phyloP scores from a whole-genome alignment of 2,329 filamentous ascomycete species.

The Aphanocladium album region DNA sequence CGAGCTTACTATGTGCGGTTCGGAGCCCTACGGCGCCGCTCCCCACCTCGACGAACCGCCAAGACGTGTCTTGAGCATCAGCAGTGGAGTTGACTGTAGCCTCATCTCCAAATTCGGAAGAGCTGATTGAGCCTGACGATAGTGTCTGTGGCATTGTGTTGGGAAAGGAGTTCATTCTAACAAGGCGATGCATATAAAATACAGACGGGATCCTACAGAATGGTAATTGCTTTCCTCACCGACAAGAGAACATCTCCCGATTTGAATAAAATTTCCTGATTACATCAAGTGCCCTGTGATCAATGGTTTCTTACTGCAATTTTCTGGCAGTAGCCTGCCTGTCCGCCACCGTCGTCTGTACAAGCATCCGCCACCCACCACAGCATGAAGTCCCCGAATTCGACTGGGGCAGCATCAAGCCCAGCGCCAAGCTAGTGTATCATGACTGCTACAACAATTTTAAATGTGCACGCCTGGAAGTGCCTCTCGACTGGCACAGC shows the following conservation, averaged over 20 bases:
- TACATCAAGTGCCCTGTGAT: background rate
- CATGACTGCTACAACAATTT: constrained; percentile 26
- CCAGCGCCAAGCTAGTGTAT: constrained; percentile 27
- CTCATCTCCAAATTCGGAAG: background rate
- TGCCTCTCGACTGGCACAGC: constrained; percentile 31
- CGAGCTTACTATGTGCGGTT: background rate
- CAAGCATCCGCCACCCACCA: background rate
- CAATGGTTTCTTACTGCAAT: background rate
- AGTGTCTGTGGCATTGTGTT: background rate
- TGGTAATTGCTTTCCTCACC: background rate
- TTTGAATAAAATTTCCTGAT: background rate
- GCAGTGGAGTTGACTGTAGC: background rate
- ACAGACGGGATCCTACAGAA: background rate
- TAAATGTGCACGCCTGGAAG: constrained; percentile 29
- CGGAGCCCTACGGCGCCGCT: background rate
- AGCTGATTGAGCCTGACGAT: background rate
- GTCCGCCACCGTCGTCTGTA: background rate
- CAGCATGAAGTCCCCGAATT: background rate
- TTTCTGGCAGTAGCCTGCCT: background rate
- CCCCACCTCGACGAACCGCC: background rate
- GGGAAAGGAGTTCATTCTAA: background rate
- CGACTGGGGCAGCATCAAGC: constrained; percentile 11
- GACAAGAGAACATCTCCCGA: background rate
- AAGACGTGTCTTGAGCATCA: background rate
- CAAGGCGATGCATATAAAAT: background rate